phyloP scores from a whole-genome alignment of 441 rosid genomes.

The Mallotus japonicus region DNA sequence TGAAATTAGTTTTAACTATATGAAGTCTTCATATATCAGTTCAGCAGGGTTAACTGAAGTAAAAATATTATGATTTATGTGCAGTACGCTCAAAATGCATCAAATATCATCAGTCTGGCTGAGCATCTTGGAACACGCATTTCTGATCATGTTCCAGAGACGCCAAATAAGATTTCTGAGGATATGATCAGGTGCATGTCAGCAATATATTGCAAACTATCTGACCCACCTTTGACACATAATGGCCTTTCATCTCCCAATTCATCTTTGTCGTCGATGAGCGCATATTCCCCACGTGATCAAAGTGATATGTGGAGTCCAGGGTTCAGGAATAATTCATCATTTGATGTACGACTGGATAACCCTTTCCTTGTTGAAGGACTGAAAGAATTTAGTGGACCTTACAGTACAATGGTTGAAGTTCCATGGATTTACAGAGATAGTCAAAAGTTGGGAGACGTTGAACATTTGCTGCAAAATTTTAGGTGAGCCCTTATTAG shows the following conservation, averaged over 20 bases:
- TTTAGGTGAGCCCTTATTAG: conserved; percentile 51
- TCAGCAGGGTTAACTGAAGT: neutral
- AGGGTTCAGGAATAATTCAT: conserved; percentile 68
- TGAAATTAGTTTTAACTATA: neutral
- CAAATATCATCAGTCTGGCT: conserved; percentile 77
- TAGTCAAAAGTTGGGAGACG: conserved; percentile 67
- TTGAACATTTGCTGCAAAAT: conserved; percentile 68
- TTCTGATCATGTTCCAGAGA: conserved; percentile 83
- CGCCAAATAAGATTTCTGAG: conserved; percentile 85
- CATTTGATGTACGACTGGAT: conserved; percentile 72
- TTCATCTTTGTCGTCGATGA: conserved; percentile 64
- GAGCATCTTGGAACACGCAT: conserved; percentile 87
- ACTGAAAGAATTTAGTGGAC: conserved; percentile 84
- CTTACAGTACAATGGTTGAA: conserved; percentile 78
- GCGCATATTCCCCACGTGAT: conserved; percentile 71
- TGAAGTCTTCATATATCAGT: neutral
- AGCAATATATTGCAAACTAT: conserved; percentile 78
- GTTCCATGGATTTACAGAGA: conserved; percentile 78
- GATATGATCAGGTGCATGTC: conserved; percentile 94
- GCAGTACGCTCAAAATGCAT: conserved; percentile 57
- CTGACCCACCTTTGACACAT: conserved; percentile 65
- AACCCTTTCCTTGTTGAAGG: conserved; percentile 82
- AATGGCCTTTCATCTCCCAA: conserved; percentile 66
- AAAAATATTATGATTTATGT: conserved; percentile 21
- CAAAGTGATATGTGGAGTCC: conserved; percentile 84